phyloP scores from a whole-genome alignment of 2,329 filamentous ascomycete genomes.

The Blastomyces parvus region DNA sequence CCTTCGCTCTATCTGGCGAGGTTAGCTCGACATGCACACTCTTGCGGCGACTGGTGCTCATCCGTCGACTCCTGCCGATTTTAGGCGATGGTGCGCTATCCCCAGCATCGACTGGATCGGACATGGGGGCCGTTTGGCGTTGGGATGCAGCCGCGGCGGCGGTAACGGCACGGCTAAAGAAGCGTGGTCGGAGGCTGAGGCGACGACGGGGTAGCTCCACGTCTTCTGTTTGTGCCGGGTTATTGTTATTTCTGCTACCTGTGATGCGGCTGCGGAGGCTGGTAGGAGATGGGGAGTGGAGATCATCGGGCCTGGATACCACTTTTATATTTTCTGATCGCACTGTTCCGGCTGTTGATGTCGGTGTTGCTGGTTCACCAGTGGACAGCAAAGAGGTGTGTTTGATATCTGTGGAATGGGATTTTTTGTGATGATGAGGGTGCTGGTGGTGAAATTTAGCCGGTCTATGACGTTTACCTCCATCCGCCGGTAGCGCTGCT shows the following conservation, averaged over 20 bases:
- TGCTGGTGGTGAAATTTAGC: neutral
- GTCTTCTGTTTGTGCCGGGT: constrained; percentile 2
- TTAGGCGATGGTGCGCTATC: constrained; percentile 28
- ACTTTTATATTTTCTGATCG: neutral
- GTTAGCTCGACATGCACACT: constrained; percentile 14
- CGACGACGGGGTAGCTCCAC: constrained; percentile 21
- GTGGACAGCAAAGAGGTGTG: neutral
- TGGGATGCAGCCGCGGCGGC: constrained; percentile 11
- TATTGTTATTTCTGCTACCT: neutral
- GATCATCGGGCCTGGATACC: neutral
- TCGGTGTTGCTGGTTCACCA: neutral
- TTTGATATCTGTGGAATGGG: neutral
- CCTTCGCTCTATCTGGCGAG: constrained; percentile 8
- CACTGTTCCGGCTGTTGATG: neutral
- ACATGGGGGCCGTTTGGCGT: constrained; percentile 20
- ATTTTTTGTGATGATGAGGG: neutral
- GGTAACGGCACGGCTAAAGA: constrained; percentile 26
- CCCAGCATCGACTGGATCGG: constrained; percentile 19
- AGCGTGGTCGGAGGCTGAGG: constrained; percentile 29
- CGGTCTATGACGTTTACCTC: constrained; percentile 9
- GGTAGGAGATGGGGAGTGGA: neutral
- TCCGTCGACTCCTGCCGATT: constrained; percentile 22
- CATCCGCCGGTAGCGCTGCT: constrained; percentile 25
- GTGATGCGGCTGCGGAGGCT: constrained; percentile 1
- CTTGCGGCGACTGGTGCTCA: constrained; percentile 12